phyloP scores from a whole-genome alignment of 345 rosid genomes.

The Rhodomyrtus tomentosa region DNA sequence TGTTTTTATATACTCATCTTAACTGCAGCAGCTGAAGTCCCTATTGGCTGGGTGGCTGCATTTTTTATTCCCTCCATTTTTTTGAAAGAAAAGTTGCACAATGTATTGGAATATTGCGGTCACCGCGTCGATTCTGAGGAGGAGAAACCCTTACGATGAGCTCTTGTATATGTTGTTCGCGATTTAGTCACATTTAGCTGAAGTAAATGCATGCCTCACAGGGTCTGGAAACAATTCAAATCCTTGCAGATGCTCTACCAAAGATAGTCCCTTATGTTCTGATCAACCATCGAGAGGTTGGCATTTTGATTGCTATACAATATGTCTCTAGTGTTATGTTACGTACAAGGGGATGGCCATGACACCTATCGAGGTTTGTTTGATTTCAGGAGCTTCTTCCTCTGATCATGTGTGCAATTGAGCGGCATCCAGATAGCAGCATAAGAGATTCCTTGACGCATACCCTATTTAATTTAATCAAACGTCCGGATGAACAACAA shows the following conservation, averaged over 20 bases:
- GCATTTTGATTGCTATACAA: constrained; percentile 1
- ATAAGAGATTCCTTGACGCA: constrained; percentile 91
- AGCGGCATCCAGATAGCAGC: constrained; percentile 76
- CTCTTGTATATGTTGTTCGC: neutral
- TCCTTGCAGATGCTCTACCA: constrained; percentile 94
- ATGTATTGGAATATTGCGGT: neutral
- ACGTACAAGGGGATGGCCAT: neutral
- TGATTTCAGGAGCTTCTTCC: constrained; percentile 87
- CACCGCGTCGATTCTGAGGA: neutral
- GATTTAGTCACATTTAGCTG: neutral
- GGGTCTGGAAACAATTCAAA: constrained; percentile 89
- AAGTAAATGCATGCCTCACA: constrained; percentile 14
- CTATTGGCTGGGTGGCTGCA: neutral
- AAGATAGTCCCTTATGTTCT: constrained; percentile 95
- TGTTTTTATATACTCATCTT: neutral
- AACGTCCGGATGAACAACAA: constrained; percentile 98
- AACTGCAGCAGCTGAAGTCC: constrained; percentile 1
- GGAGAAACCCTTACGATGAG: neutral
- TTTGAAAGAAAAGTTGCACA: neutral
- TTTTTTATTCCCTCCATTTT: neutral
- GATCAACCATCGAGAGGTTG: constrained; percentile 97
- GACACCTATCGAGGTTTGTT: neutral
- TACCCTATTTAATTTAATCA: constrained; percentile 84
- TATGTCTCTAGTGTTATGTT: neutral
- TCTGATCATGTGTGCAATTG: constrained; percentile 96